Evolutionary conservation across 805 yeast genomes (phyloP), one percentile per base, ranked within the genome.

Genomic region (Metschnikowia corniflorae): DNA sequence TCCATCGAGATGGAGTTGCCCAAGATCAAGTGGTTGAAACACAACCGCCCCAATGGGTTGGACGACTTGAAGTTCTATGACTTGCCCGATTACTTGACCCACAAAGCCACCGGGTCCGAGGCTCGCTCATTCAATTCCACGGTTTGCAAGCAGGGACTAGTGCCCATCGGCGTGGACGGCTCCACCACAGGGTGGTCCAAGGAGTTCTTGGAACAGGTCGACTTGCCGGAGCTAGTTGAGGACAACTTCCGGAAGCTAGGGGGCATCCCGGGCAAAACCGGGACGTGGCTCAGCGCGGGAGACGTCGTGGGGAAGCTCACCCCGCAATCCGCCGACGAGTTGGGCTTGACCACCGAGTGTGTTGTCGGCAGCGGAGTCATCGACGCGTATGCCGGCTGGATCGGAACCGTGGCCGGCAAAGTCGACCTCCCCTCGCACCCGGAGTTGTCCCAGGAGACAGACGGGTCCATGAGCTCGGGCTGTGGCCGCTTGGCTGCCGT

Each of bases 311-410:
- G 97, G 20, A 68, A 78, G 35, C 70, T 93, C 44, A 69, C 77
- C 14, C 65, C 65, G 18, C 51, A 63, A 26, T 77, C 96, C 4
- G 97, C 97, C 16, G 73, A 71, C 28, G 88, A 86, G 37, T 70
- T 93, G 52, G 97, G 97, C 8, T 71, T 93, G 44, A 75, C 93
- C 7, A 73, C 83, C 16, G 70, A 72, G 35, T 84, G 94, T 63
- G 77, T 79, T 21, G 97, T 93, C 27, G 97, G 96, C 6, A 81
- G 94, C 1, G 97, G 96, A 55, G 95, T 93, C 25, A 93, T 93
- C 56, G 98, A 93, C 59, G 97, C 97, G 5, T 93, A 93, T 57
- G 95, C 97, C 4, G 98, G 98, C 29, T 93, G 97, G 97, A 78
- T 93, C 38, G 98, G 98, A 39, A 93, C 97, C 1, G 96, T 91